phyloP scores from a whole-genome alignment of 177 flowering plant genomes.

The Vitis hybrid region DNA sequence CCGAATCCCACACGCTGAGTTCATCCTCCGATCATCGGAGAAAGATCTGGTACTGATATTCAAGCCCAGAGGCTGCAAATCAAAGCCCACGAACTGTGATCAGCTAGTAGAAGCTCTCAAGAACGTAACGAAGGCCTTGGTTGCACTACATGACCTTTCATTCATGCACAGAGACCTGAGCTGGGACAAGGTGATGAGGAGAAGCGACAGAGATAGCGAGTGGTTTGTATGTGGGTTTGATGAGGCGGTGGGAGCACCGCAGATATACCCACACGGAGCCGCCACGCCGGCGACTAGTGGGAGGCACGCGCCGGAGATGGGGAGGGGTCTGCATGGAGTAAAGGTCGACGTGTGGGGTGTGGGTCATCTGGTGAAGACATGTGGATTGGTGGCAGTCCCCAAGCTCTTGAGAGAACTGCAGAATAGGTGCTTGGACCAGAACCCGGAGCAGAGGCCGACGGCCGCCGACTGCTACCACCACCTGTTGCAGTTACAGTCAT shows the following conservation, averaged over 20 bases:
- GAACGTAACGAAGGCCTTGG: slow-evolving; percentile 61
- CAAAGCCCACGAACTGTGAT: slow-evolving; percentile 41
- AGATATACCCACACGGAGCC: slow-evolving; percentile 43
- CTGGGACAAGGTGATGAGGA: slow-evolving; percentile 65
- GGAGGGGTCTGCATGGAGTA: slow-evolving; percentile 67
- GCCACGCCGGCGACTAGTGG: slow-evolving; percentile 31
- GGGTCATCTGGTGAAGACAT: slow-evolving; percentile 52
- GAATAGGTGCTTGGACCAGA: slow-evolving; percentile 67
- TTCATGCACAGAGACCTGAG: slow-evolving; percentile 76
- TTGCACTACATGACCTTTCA: slow-evolving; percentile 66
- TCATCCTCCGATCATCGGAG: slow-evolving; percentile 31
- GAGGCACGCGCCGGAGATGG: slow-evolving; percentile 74
- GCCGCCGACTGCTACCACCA: slow-evolving; percentile 89
- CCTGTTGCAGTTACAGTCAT: slow-evolving; percentile 67
- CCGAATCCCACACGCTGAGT: slow-evolving; percentile 63
- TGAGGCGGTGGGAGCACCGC: slow-evolving; percentile 63
- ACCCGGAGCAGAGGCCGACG: slow-evolving; percentile 70
- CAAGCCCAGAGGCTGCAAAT: slow-evolving; percentile 58
- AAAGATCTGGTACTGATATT: slow-evolving; percentile 42
- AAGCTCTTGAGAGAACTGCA: slow-evolving; percentile 63
- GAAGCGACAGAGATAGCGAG: slow-evolving; percentile 37
- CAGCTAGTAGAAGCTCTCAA: slow-evolving; percentile 63
- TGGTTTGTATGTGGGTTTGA: slow-evolving; percentile 73
- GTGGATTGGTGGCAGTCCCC: slow-evolving; percentile 47
- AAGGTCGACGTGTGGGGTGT: slow-evolving; percentile 85